These are phyloP conservation scores for Stagonosporopsis chrysanthemi DNA, from an alignment of 2,329 filamentous ascomycete genomes.

Conservation along the genomic window DNA sequence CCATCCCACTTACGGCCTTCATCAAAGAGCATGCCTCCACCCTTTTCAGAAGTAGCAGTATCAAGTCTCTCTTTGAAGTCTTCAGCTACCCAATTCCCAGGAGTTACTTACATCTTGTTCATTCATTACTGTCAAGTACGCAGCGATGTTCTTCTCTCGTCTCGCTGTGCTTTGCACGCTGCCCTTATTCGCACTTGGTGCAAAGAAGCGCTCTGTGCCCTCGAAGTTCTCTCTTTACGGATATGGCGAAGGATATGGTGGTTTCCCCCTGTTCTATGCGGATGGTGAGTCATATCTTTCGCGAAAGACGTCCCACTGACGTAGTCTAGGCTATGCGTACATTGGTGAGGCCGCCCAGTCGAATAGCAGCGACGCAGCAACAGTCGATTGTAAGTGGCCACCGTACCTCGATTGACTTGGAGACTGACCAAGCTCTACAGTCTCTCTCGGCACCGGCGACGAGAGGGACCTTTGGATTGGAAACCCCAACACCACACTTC, in stretches of 20 bases:
- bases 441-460: constrained; percentile 15
- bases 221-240: constrained; percentile 25
- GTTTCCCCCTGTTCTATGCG: constrained; percentile 28
- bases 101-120: neutral
- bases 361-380: constrained; percentile 28
- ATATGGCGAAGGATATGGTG: constrained; percentile 27
- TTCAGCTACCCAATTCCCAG: neutral
- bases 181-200: constrained; percentile 24
- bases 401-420: neutral
- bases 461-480: constrained; percentile 14
- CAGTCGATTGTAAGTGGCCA: constrained; percentile 25
- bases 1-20: neutral
- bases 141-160: constrained; percentile 10
- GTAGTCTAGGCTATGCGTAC: constrained; percentile 27
- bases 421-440: constrained; percentile 5
- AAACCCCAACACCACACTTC: constrained; percentile 25
- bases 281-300: constrained; percentile 18
- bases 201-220: constrained; percentile 20
- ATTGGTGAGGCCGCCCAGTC: constrained; percentile 23
- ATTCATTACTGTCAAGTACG: neutral
- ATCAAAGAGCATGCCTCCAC: neutral
- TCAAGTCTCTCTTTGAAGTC: neutral
- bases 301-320: constrained; percentile 3
- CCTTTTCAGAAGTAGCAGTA: neutral
- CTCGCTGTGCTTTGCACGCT: constrained; percentile 21